Evolutionary conservation across 345 rosid species (phyloP).

Genomic region (Salix dunnii): DNA sequence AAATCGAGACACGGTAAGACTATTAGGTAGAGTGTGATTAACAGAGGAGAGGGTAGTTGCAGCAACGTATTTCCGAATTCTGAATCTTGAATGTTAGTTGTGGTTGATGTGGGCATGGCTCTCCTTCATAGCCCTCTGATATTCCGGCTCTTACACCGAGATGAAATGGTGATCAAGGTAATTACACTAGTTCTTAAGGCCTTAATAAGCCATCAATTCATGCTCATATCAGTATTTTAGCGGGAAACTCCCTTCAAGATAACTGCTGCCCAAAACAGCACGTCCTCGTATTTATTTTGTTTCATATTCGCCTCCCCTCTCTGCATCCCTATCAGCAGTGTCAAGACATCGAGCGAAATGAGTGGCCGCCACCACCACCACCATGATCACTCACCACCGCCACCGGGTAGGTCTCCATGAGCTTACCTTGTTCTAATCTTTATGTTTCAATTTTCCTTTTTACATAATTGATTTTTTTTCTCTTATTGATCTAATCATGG

Average conservation of each 20-base stretch:
- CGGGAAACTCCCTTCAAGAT: not conserved
- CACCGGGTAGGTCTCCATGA: not conserved
- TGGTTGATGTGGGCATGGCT: too few relatives aligned
- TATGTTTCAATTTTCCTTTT: not conserved
- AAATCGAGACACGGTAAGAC: too few relatives aligned
- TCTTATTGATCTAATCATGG: too few relatives aligned
- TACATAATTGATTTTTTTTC: not conserved
- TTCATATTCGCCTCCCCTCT: not conserved
- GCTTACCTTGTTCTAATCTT: not conserved
- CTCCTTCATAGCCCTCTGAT: too few relatives aligned
- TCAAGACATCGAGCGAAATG: not conserved
- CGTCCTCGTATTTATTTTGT: not conserved
- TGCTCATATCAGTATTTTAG: not conserved
- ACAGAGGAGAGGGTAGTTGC: too few relatives aligned
- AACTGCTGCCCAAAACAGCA: not conserved
- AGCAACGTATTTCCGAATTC: too few relatives aligned
- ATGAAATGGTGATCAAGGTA: not conserved
- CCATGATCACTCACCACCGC: not conserved
- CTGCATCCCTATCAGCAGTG: not conserved
- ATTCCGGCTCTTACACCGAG: too few relatives aligned
- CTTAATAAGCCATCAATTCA: not conserved
- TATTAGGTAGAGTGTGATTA: too few relatives aligned
- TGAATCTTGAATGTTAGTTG: too few relatives aligned
- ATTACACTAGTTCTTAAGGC: not conserved
- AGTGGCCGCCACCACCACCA: not conserved